phyloP scores from a whole-genome alignment of 805 yeast species.

The Candida boleticola region DNA sequence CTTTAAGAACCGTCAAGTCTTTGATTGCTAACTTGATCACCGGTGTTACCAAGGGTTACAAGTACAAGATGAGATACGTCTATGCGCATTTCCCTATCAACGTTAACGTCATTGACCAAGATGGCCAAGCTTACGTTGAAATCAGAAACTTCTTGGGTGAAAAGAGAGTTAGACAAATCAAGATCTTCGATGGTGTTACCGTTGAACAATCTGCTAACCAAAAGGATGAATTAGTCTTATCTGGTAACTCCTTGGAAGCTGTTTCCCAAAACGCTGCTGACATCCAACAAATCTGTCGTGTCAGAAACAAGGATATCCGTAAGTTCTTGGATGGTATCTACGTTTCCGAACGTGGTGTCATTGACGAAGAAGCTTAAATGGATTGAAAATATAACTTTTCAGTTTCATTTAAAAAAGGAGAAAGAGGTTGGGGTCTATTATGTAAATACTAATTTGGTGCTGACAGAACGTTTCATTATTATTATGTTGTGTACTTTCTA shows the following conservation, averaged over 20 bases:
- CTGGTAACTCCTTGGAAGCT: conserved; percentile 95
- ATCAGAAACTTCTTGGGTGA: conserved; percentile 99
- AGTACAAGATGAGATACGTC: conserved; percentile 99
- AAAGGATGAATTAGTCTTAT: conserved; percentile 91
- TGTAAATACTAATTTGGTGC: too few relatives aligned
- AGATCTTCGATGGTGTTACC: conserved; percentile 85
- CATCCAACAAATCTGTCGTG: conserved; percentile 96
- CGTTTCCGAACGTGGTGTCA: conserved; percentile 92
- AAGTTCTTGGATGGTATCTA: conserved; percentile 99
- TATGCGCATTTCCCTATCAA: conserved; percentile 99
- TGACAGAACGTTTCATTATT: too few relatives aligned
- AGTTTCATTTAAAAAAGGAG: conserved; percentile 10
- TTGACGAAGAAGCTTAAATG: conserved; percentile 59
- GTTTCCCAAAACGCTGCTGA: conserved; percentile 99
- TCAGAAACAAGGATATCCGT: conserved; percentile 99
- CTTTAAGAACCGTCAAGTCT: conserved; percentile 97
- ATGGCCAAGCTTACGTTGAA: conserved; percentile 75
- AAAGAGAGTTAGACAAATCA: conserved; percentile 90
- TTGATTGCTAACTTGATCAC: conserved; percentile 89
- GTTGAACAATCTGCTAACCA: conserved; percentile 77
- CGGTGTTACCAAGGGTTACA: conserved; percentile 99
- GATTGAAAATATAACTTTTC: conserved; percentile 4
- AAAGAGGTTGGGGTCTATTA: too few relatives aligned
- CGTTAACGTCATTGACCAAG: conserved; percentile 84
- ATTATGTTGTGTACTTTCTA: too few relatives aligned